Base-by-base conservation (phyloP, 805 yeast genomes). In the Yarrowia hollandica region DNA sequence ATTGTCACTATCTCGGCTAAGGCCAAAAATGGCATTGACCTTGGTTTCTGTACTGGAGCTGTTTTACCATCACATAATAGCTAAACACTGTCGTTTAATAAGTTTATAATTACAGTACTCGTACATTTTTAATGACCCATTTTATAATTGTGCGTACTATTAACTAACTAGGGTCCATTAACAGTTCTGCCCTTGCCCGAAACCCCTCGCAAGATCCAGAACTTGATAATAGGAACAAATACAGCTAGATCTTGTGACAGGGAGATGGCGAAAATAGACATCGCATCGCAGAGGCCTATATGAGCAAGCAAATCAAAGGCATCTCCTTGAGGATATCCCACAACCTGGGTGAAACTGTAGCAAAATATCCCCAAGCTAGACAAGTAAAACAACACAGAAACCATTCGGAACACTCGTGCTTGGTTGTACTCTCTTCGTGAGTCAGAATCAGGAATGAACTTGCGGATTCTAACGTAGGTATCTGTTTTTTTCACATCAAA, bases 241-340 rank as follows among this genome's bases (percentile, higher is more conserved):
- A 41, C 58, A 8, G 61, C 55, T 2, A 62, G 16, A 31, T 62
- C 64, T 22, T 62, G 64, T 4, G 62, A 62, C 6, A 62, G 46
- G 8, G 62, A 54, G 10, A 62, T 46, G 11, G 52, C 52, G 31
- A 55, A 62, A 11, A 62, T 57, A 2, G 63, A 60, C 23, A 52
- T 37, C 12, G 63, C 64, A 25, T 62, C 64, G 19, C 60, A 60
- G 12, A 62, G 42, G 4, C 64, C 62, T 12, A 62, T 58, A 23
- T 60, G 62, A 14, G 60, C 64, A 10, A 60, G 56, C 35, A 62
- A 28, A 26, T 62, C 64, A 42, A 61, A 60, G 21, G 50, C 59
- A 11, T 62, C 63, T 3, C 50, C 54, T 31, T 42, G 44, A 6
- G 61, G 50, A 39, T 60, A 33, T 23, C 59, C 57, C 18, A 60